Percentiles rank a stretch among this genome's conserved stretches.
Conservation (phyloP, 2,329 filamentous ascomycete species). For the Monilinia fructicola region DNA sequence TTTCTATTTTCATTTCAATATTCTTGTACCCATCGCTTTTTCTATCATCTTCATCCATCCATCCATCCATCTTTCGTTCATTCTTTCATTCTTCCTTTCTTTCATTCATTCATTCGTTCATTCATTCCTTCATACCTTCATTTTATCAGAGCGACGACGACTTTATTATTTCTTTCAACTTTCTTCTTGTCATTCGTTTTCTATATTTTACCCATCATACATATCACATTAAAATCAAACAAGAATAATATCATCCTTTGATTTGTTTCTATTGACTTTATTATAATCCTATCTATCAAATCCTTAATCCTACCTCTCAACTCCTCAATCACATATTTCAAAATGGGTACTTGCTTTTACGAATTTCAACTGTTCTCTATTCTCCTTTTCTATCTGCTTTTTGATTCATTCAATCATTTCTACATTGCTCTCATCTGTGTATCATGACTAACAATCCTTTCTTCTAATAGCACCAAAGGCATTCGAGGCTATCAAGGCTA, state of each 20-base stretch:
- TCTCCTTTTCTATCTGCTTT: background rate
- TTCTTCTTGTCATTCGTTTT: background rate
- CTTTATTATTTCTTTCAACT: background rate
- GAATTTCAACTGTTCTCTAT: background rate
- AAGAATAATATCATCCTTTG: background rate
- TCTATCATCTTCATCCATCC: background rate
- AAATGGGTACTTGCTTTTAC: conserved; percentile 21
- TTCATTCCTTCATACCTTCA: background rate
- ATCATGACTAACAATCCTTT: conserved; percentile 2
- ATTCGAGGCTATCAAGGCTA: conserved; percentile 37
- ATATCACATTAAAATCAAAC: background rate
- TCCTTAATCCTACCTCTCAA: conserved; percentile 4
- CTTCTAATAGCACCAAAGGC: conserved; percentile 37
- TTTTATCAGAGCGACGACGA: too few species aligned
- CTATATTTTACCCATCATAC: too few species aligned
- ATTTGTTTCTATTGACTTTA: background rate
- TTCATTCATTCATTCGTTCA: background rate
- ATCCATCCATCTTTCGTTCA: background rate
- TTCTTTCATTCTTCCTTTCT: background rate
- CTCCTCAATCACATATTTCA: conserved; percentile 12
- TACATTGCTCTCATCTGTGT: background rate
- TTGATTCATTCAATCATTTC: background rate
- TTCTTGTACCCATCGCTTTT: background rate
- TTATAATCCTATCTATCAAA: conserved; percentile 9
- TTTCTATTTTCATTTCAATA: too few species aligned